Evolutionary conservation across 1,139 yeast genomes (phyloP), one percentile per base, ranked within the genome.

Genomic region (Geotrichum klebahnii): DNA sequence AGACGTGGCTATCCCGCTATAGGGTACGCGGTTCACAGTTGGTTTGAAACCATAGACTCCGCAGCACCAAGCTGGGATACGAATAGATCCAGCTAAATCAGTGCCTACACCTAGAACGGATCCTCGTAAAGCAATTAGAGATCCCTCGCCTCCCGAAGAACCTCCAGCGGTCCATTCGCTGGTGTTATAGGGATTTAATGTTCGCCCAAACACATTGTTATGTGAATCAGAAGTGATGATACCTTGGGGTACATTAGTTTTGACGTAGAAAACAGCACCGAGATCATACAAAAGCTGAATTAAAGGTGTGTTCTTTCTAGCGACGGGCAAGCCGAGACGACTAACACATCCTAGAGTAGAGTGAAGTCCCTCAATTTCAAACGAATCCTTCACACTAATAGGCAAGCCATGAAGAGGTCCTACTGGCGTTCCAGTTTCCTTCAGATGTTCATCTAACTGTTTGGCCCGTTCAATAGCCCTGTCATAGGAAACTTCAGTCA

Each of bases 121-220:
- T 3, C 77, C 83, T 40, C 71, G 69, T 14, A 75, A 61, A 1
- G 76, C 81, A 29, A 79, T 62, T 17, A 80, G 61, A 0, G 82
- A 75, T 9, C 79, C 83, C 60, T 79, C 85, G 39, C 86, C 86
- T 6, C 84, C 84, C 6, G 81, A 74, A 4, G 81, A 75, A 1
- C 85, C 85, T 34, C 85, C 84, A 14, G 75, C 62, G 1, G 78
- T 65, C 48, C 48, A 48, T 33, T 79, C 66, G 0, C 58, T 58
- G 20, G 69, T 66, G 58, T 80, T 78, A 50, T 67, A 61, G 2
- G 81, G 72, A 58, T 78, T 80, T 31, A 56, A 49, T 0, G 84
- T 79, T 28, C 65, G 59, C 1, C 85, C 85, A 57, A 67, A 70
- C 2, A 77, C 57, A 46, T 75, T 71, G 24, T 76, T 72, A 9